A percentile compares a stretch with the other conserved stretches of the same genome.
phyloP scores from a whole-genome alignment of 2,329 filamentous ascomycete species.

The Sporothrix inflata region DNA sequence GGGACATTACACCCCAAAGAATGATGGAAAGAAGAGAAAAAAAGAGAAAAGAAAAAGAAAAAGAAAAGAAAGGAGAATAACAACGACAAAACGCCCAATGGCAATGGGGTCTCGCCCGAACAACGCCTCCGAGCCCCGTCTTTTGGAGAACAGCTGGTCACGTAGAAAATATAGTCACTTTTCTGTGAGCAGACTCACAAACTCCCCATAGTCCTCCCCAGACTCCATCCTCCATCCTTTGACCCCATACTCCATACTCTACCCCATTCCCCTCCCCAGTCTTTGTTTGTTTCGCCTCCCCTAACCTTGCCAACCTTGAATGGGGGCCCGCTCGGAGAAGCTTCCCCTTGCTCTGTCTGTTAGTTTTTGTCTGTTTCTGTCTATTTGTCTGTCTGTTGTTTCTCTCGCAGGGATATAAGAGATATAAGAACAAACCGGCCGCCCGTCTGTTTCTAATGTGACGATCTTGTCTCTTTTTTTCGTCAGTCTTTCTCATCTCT shows the following conservation, averaged over 20 bases:
- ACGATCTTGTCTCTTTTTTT: background rate
- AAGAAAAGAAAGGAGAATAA: background rate
- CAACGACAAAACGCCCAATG: background rate
- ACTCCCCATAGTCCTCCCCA: background rate
- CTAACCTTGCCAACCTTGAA: background rate
- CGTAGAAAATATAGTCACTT: background rate
- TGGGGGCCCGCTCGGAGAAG: constrained; percentile 6
- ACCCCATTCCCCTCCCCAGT: background rate
- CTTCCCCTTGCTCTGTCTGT: constrained; percentile 8
- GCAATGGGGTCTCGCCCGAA: background rate
- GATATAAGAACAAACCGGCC: constrained; percentile 16
- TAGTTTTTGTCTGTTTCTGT: background rate
- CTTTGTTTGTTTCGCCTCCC: constrained; percentile 9
- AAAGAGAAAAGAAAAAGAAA: background rate
- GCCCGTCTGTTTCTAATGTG: background rate
- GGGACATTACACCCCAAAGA: no score
- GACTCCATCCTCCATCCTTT: background rate
- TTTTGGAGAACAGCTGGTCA: constrained; percentile 1
- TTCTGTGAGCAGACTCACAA: background rate
- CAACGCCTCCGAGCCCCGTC: background rate
- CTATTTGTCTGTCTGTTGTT: background rate
- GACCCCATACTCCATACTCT: background rate
- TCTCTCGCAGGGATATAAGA: constrained; percentile 6
- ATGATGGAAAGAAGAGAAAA: background rate
- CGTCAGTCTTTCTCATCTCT: background rate